Conservation (phyloP, 805 yeast species). For the Ogataea ramenticola region DNA sequence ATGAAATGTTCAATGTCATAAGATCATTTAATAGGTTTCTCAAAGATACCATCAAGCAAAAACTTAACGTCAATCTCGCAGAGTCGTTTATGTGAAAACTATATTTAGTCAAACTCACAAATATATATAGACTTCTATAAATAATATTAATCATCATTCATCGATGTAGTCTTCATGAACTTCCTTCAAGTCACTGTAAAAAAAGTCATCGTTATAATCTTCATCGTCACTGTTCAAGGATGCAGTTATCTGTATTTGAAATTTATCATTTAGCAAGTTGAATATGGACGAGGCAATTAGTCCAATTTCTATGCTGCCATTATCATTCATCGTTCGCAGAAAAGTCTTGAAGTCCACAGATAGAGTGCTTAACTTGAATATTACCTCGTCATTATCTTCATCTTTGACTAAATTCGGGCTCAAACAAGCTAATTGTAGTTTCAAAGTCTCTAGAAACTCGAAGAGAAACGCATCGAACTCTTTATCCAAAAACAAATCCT, state of each 20-base stretch:
- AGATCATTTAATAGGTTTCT: not conserved
- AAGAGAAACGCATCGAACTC: slow-evolving; percentile 20
- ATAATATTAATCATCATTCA: too few species aligned
- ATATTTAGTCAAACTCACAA: too few species aligned
- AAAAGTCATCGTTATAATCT: slow-evolving; percentile 2
- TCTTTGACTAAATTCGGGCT: slow-evolving; percentile 25
- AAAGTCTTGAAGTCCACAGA: slow-evolving; percentile 7
- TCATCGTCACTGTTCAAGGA: slow-evolving; percentile 9
- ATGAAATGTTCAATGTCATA: not conserved
- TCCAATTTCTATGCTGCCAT: slow-evolving; percentile 5
- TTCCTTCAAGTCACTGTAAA: not conserved
- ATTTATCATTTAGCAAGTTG: slow-evolving; percentile 6
- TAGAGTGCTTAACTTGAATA: slow-evolving; percentile 6
- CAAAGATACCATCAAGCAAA: not conserved
- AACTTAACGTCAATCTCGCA: not conserved
- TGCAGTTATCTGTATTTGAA: slow-evolving; percentile 6
- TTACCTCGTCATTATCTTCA: slow-evolving; percentile 4
- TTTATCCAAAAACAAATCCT: slow-evolving; percentile 15
- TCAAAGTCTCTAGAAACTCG: slow-evolving; percentile 25
- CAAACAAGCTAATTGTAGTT: slow-evolving; percentile 26
- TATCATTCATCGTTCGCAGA: slow-evolving; percentile 6
- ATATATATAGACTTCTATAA: too few species aligned
- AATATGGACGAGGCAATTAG: slow-evolving; percentile 9
- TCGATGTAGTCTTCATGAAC: not conserved
- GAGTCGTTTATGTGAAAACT: too few species aligned